Evolutionary conservation across 2,329 filamentous ascomycete genomes (phyloP).

Genomic region (Fusarium tanahbumbuense): DNA sequence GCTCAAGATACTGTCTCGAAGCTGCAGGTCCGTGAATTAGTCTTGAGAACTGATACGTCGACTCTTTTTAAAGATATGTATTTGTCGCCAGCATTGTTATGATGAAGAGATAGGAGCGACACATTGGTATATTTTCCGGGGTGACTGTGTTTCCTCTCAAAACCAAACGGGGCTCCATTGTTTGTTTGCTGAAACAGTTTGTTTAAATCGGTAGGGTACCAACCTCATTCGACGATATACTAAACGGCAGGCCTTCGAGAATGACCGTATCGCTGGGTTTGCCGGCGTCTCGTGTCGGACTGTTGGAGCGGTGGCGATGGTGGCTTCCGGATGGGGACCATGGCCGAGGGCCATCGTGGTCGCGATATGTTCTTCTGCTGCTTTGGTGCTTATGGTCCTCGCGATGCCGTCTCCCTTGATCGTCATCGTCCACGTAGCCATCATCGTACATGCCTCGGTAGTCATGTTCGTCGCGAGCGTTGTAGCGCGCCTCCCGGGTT

Average conservation of each 20-base stretch:
- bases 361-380: slow-evolving; percentile 32
- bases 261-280: slow-evolving; percentile 64
- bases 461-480: slow-evolving; percentile 48
- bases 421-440: slow-evolving; percentile 48
- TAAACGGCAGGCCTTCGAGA: slow-evolving; percentile 64
- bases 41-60: slow-evolving; percentile 39
- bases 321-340: slow-evolving; percentile 45
- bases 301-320: slow-evolving; percentile 50
- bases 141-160: slow-evolving; percentile 19
- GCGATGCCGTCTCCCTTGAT: slow-evolving; percentile 38
- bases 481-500: slow-evolving; percentile 44
- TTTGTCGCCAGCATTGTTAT: slow-evolving; percentile 10
- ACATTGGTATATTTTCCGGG: slow-evolving; percentile 3
- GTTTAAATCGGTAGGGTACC: slow-evolving; percentile 48
- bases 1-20: slow-evolving; percentile 52
- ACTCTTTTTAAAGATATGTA: slow-evolving; percentile 19
- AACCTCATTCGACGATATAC: slow-evolving; percentile 64
- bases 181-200: slow-evolving; percentile 18
- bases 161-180: slow-evolving; percentile 11
- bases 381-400: slow-evolving; percentile 38
- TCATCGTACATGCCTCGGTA: slow-evolving; percentile 56
- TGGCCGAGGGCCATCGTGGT: slow-evolving; percentile 39
- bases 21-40: slow-evolving; percentile 48
- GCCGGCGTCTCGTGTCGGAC: slow-evolving; percentile 54
- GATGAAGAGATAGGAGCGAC: slow-evolving; percentile 12